Base-by-base conservation (phyloP, 495 filamentous ascomycete species). In the Xylaria flabelliformis region DNA sequence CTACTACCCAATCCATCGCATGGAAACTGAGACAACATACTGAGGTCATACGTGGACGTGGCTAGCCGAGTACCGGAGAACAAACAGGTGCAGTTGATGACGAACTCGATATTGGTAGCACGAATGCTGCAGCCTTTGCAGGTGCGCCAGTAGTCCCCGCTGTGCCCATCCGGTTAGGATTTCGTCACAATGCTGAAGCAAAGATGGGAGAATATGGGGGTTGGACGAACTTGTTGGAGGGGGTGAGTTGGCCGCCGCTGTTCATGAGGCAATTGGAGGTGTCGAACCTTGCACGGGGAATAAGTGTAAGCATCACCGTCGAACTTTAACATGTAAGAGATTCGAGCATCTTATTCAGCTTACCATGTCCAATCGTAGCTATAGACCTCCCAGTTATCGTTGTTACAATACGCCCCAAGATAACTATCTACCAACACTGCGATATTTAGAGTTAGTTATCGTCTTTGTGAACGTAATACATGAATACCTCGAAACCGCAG, bases 361-460 rank as follows among this genome's bases (percentile, higher is more conserved):
- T 67, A 77, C 78, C 78, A 80, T 32, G 78, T 72, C 78, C 78
- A 80, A 65, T 80, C 77, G 51, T 80, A 80, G 55, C 72, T 76
- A 32, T 72, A 80, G 21, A 53, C 19, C 3, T 65, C 71, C 75
- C 75, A 77, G 73, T 78, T 68, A 46, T 77, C 69, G 67, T 80
- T 77, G 36, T 79, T 73, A 72, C 78, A 80, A 62, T 80, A 80
- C 58, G 78, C 73, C 32, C 78, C 78, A 7, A 80, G 74, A 58
- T 73, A 77, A 26, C 63, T 73, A 36, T 74, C 73, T 3, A 65
- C 70, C 42, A 79, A 53, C 41, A 79, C 61, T 64, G 39, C 39
- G 17, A 29, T 1, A n/a, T 10, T 64, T 21, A 21, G 21, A 15
- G 39, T 64, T 2, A 64, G 61, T 29, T 19, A 24, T 64, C 12